Percentiles rank a stretch among this genome's conserved stretches.
Evolutionary conservation across 2,329 filamentous ascomycete species (phyloP).

Genomic region (Alternaria brassicae): DNA sequence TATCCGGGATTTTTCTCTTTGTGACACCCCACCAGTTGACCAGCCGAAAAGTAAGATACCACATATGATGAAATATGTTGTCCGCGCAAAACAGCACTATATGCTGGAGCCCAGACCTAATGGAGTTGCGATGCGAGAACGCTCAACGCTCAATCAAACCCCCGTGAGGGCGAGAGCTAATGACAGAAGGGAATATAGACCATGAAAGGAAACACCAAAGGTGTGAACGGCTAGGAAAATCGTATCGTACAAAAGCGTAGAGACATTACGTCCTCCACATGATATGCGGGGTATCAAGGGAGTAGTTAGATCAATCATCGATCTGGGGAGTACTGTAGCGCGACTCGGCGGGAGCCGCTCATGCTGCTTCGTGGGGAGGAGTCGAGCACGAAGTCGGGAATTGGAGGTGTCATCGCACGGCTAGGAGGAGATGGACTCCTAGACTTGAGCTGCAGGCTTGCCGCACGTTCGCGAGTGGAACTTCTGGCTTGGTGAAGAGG

Average conservation of each 20-base stretch:
- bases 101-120: constrained; percentile 17
- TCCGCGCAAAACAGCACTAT: constrained; percentile 12
- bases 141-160: constrained; percentile 29
- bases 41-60: constrained; percentile 1
- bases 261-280: constrained; percentile 11
- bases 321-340: constrained; percentile 33
- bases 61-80: constrained; percentile 3
- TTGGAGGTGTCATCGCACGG: constrained; percentile 50
- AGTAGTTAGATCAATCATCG: constrained; percentile 17
- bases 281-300: constrained; percentile 1
- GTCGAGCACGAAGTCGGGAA: constrained; percentile 54
- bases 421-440: constrained; percentile 47
- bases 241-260: constrained; percentile 16
- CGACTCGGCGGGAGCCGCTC: constrained; percentile 40
- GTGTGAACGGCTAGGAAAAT: constrained; percentile 8
- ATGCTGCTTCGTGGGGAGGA: constrained; percentile 51
- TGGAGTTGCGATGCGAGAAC: constrained; percentile 8
- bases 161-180: constrained; percentile 21
- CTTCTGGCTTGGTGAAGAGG: constrained; percentile 35
- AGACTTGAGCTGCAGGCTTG: constrained; percentile 29
- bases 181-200: constrained; percentile 9
- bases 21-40: background rate
- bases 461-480: constrained; percentile 30
- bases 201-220: constrained; percentile 3
- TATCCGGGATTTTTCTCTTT: background rate